Evolutionary conservation across 2,329 filamentous ascomycete species (phyloP).

Genomic region (Colletotrichum falcatum): DNA sequence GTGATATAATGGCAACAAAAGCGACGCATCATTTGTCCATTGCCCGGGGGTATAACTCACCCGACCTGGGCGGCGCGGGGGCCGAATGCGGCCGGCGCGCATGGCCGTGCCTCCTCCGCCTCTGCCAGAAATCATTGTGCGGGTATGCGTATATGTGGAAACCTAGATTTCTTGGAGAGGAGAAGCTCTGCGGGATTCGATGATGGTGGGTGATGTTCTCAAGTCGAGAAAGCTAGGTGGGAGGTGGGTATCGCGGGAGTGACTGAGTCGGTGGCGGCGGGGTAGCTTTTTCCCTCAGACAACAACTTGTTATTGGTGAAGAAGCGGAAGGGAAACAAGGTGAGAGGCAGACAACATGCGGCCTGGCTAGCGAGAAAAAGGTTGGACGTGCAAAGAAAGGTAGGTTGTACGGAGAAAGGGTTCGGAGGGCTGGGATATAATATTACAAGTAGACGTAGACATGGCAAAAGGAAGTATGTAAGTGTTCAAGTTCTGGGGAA

Average conservation of each 20-base stretch:
- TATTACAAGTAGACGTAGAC: slow-evolving; percentile 25
- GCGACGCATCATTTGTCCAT: neutral
- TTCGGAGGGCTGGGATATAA: slow-evolving; percentile 2
- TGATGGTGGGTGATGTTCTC: slow-evolving; percentile 18
- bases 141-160: neutral
- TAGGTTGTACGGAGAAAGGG: slow-evolving; percentile 5
- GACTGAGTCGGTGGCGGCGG: slow-evolving; percentile 37
- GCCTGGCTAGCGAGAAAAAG: slow-evolving; percentile 10
- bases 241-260: slow-evolving; percentile 23
- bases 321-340: neutral
- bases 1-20: neutral
- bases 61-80: slow-evolving; percentile 57
- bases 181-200: neutral
- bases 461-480: slow-evolving; percentile 27
- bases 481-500: slow-evolving; percentile 23
- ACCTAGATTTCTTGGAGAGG: neutral
- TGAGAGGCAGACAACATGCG: too few species aligned
- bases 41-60: slow-evolving; percentile 49
- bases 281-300: slow-evolving; percentile 32
- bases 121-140: slow-evolving; percentile 62
- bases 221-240: slow-evolving; percentile 37
- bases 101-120: slow-evolving; percentile 54
- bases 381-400: neutral
- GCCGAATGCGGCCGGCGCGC: slow-evolving; percentile 55
- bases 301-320: neutral